Base-by-base conservation (phyloP, 2,329 filamentous ascomycete genomes). In the Sporothrix brasiliensis region DNA sequence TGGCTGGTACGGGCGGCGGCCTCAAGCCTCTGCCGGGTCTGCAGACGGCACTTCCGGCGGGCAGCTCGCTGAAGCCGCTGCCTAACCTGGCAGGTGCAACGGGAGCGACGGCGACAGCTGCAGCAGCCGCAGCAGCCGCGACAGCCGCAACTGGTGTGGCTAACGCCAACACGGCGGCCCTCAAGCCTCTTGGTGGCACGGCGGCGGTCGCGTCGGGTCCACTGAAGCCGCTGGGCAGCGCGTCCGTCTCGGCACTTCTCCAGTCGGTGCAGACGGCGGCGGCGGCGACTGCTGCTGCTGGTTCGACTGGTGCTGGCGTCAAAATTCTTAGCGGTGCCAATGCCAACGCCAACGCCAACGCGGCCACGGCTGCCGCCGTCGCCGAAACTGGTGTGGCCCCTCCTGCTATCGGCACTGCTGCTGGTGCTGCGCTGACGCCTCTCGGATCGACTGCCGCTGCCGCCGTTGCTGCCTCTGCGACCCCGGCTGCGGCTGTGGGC, bases 21-120 rank as follows among this genome's bases (percentile, higher is more conserved):
- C 69, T 74, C 63, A 72, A 75, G 71, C 69, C 68, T 5, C 71
- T 74, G 24, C 72, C 71, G 0, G 73, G 72, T 4, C 49, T 72
- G 54, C 69, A 70, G 66, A 68, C 70, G 14, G 27, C 30, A 13
- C 58, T 13, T 69, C 50, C 5, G 47, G 58, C n/a, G 27, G 19
- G 24, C n/a, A 50, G 19, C 49, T 50, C 53, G 3, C 68, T 74
- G 39, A 73, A 73, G 72, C 72, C 69, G 2, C 72, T 74, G 19
- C 73, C 73, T 2, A 69, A 70, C 27, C 65, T 74, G 60, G 71
- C 68, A 1, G 66, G 68, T 21, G 72, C 69, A 0, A 10, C 70
- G 34, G 60, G 67, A 7, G 61, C 34, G 4, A 41, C 67, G 24
- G 50, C 30, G 34, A 11, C 63, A 11, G 10, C 24, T 6, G 50